Evolutionary conservation across 345 rosid species (phyloP).

Genomic region (Gossypium sturtianum): DNA sequence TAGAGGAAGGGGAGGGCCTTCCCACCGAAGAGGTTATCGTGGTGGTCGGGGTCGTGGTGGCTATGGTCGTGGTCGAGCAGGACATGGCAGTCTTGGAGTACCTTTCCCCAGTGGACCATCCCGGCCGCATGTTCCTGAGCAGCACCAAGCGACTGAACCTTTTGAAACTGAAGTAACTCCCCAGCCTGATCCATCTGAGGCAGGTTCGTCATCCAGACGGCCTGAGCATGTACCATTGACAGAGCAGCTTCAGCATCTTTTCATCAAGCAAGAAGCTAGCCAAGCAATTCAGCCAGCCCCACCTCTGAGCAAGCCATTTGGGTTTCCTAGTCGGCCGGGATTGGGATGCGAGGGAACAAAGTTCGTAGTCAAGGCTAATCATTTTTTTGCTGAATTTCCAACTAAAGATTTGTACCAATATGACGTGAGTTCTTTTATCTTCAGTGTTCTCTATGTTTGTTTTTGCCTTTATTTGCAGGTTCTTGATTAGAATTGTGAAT

Average conservation of each 20-base stretch:
- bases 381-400: no score
- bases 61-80: conserved; percentile 20
- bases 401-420: no score
- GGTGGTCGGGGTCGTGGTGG: conserved; percentile 43
- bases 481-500: not conserved
- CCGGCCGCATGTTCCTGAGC: conserved; percentile 77
- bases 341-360: no score
- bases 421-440: no score
- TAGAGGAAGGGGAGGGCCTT: conserved; percentile 74
- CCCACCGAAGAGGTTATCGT: conserved; percentile 36
- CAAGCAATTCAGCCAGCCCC: conserved; percentile 59
- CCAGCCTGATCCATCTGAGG: conserved; percentile 22
- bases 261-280: conserved; percentile 48
- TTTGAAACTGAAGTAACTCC: conserved; percentile 48
- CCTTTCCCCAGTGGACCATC: conserved; percentile 49
- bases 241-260: conserved; percentile 37
- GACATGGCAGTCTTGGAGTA: conserved; percentile 38
- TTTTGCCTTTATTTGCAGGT: not conserved
- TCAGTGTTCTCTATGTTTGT: not conserved
- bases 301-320: no score
- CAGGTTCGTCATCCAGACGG: not conserved
- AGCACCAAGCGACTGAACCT: conserved; percentile 85
- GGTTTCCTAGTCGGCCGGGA: no score
- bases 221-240: conserved; percentile 26
- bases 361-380: no score